Evolutionary conservation across 192 early-diverging fungal species (phyloP).

Genomic region (Phycomyces blakesleeanus): DNA sequence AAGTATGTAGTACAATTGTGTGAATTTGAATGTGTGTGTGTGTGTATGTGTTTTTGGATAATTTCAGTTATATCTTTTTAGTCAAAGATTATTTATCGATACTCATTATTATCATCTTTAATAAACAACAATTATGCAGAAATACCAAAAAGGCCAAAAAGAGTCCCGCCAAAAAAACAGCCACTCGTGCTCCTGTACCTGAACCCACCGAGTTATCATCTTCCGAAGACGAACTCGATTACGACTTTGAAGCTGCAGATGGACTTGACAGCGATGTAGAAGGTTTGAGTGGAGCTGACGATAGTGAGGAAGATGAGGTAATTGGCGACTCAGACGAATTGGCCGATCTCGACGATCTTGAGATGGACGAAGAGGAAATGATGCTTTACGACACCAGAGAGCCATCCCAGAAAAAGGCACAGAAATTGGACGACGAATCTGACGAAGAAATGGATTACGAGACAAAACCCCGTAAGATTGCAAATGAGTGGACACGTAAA

Average conservation of each 20-base stretch:
- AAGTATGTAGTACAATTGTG: no score
- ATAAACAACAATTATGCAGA: no score
- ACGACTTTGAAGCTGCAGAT: constrained; percentile 39
- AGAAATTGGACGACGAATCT: constrained; percentile 30
- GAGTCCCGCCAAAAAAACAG: constrained; percentile 38
- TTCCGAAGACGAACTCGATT: constrained; percentile 48
- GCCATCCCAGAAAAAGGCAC: constrained; percentile 20
- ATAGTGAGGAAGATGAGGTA: no score
- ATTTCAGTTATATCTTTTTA: no score
- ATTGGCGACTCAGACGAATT: constrained; percentile 16
- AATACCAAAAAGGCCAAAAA: constrained; percentile 31
- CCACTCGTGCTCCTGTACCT: constrained; percentile 19
- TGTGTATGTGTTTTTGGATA: no score
- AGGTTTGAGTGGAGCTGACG: constrained; percentile 18
- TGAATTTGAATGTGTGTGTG: no score
- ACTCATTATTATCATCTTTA: no score
- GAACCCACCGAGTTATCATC: constrained; percentile 37
- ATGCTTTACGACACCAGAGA: constrained; percentile 20
- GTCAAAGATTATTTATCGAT: no score
- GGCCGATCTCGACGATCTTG: constrained; percentile 21
- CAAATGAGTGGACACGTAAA: constrained; percentile 52
- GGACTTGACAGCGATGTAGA: constrained; percentile 28
- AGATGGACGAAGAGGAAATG: not conserved
- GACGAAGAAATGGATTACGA: constrained; percentile 70
- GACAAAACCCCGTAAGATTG: constrained; percentile 44